Conservation (phyloP, 176 grass and related monocot species). For the Phyllostachys edulis region DNA sequence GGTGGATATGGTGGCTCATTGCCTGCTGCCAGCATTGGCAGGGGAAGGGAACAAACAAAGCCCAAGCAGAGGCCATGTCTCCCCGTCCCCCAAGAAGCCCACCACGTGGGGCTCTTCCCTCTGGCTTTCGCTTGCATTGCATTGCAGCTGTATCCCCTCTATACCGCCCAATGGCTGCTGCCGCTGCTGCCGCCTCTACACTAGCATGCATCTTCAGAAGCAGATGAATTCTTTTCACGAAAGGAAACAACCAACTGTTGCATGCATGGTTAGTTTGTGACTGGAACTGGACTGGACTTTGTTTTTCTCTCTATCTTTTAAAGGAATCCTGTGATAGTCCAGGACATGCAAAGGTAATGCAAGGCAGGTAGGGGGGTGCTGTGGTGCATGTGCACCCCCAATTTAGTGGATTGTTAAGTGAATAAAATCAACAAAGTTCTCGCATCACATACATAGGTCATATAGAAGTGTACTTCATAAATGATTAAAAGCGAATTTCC, state of each 20-base stretch:
- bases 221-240: neutral
- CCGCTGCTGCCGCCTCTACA: neutral
- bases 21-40: too few relatives aligned
- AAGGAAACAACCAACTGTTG: neutral
- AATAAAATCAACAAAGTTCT: too few relatives aligned
- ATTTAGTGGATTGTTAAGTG: too few relatives aligned
- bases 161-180: neutral
- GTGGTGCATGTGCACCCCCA: too few relatives aligned
- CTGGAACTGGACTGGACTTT: neutral
- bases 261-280: neutral
- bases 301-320: neutral
- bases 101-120: neutral
- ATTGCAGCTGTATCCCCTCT: neutral
- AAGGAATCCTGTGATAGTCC: neutral
- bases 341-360: neutral
- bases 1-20: too few relatives aligned
- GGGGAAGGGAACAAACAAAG: neutral
- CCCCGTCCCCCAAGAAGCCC: constrained; percentile 8
- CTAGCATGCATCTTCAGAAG: neutral
- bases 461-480: too few relatives aligned
- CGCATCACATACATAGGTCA: too few relatives aligned
- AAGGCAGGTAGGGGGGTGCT: too few relatives aligned
- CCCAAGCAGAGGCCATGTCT: neutral
- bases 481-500: too few relatives aligned
- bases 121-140: neutral